Percentiles rank a stretch among this genome's conserved stretches.
Evolutionary conservation across 2,329 filamentous ascomycete species (phyloP).

Genomic region (Neopestalotiopsis clavispora): DNA sequence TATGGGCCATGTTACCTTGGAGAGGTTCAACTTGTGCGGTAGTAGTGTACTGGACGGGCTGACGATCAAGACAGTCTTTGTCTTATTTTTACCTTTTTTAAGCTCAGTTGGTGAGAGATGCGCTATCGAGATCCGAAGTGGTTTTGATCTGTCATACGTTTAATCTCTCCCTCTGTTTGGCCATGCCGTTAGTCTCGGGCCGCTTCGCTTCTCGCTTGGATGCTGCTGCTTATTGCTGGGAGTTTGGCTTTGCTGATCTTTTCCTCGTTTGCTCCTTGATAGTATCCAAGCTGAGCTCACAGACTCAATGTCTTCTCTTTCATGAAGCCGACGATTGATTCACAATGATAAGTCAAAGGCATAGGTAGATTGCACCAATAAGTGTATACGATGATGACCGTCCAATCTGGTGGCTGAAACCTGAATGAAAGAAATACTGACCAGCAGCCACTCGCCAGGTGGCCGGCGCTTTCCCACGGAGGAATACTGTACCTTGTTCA

Average conservation of each 20-base stretch:
- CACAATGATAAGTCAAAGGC: too few species aligned
- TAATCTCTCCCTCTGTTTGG: not conserved
- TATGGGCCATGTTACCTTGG: not conserved
- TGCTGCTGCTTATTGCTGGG: not conserved
- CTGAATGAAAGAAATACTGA: not conserved
- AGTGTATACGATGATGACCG: not conserved
- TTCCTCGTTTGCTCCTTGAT: not conserved
- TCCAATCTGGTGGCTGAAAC: not conserved
- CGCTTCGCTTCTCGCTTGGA: not conserved
- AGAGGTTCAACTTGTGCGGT: too few species aligned
- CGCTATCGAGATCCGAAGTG: not conserved
- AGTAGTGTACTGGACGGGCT: too few species aligned
- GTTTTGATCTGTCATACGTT: not conserved
- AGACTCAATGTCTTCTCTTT: too few species aligned
- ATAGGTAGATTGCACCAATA: too few species aligned
- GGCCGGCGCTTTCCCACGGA: not conserved
- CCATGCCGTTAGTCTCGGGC: not conserved
- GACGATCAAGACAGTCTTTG: not conserved
- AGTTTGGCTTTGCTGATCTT: not conserved
- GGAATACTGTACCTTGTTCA: not conserved
- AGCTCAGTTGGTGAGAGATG: not conserved
- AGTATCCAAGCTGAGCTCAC: not conserved
- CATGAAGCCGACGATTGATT: too few species aligned
- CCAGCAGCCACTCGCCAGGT: not conserved
- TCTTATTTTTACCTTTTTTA: slow-evolving; percentile 1